A percentile compares a stretch with the other conserved stretches of the same genome.
Evolutionary conservation across 2,329 filamentous ascomycete genomes (phyloP).

Genomic region (Cladosporium sp.): DNA sequence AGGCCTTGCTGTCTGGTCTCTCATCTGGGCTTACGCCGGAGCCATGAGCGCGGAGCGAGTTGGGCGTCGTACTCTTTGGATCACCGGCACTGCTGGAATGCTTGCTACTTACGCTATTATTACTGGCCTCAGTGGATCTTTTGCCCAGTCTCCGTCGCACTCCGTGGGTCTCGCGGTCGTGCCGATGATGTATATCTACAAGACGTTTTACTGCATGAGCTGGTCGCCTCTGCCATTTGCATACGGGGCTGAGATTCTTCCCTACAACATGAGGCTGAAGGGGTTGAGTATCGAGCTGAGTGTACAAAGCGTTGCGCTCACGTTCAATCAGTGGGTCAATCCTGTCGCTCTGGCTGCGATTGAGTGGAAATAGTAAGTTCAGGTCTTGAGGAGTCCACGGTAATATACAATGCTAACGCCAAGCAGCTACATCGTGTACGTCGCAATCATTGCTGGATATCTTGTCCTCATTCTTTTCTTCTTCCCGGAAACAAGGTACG

Average conservation of each 20-base stretch:
- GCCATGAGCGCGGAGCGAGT: not conserved
- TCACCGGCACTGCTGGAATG: constrained; percentile 7
- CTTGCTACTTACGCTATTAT: not conserved
- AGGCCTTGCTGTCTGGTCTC: constrained; percentile 2
- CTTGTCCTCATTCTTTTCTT: not conserved
- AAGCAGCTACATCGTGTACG: not conserved
- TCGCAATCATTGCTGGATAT: not conserved
- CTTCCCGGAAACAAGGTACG: not conserved
- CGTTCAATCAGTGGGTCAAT: constrained; percentile 15
- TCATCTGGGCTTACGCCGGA: not conserved
- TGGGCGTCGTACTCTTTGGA: constrained; percentile 6
- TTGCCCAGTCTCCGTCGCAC: not conserved
- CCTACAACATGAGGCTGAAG: constrained; percentile 12
- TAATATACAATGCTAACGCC: no score
- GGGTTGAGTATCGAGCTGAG: not conserved
- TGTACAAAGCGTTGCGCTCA: not conserved
- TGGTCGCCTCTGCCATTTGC: constrained; percentile 12
- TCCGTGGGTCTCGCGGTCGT: constrained; percentile 8
- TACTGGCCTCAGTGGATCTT: constrained; percentile 3
- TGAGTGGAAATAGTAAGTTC: constrained; percentile 14
- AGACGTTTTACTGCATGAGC: constrained; percentile 3
- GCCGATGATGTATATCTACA: constrained; percentile 13
- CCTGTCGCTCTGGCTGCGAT: constrained; percentile 12
- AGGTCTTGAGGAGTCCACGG: no score
- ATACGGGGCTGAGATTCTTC: constrained; percentile 13